A percentile compares a stretch with the other conserved stretches of the same genome.
Conservation (phyloP, 169 alveolate species). For the Cryptosporidium felis region DNA sequence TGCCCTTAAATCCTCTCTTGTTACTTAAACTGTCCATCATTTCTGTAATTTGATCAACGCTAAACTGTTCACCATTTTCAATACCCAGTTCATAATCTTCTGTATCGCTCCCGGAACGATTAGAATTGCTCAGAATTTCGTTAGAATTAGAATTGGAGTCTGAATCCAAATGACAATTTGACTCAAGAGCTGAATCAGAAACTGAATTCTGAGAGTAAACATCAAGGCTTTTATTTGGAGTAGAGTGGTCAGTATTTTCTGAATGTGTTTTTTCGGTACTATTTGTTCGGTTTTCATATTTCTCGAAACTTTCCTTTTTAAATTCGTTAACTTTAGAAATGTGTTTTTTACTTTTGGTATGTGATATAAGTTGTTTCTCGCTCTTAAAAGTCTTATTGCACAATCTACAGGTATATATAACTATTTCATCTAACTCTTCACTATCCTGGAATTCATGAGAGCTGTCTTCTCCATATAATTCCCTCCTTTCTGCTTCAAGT, state of each 20-base stretch:
- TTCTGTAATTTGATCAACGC: conserved; percentile 31
- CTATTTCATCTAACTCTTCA: background rate
- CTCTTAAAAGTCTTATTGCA: conserved; percentile 79
- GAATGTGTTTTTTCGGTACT: conserved; percentile 7
- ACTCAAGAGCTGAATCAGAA: no score
- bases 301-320: background rate
- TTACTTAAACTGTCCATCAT: conserved; percentile 29
- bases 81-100: no score
- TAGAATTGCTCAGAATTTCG: no score
- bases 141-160: no score
- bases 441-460: background rate
- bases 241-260: no score
- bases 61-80: background rate
- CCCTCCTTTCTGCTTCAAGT: conserved; percentile 54
- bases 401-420: conserved; percentile 75
- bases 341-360: conserved; percentile 78
- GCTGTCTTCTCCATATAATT: background rate
- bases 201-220: no score
- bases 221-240: no score
- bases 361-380: conserved; percentile 76
- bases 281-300: background rate
- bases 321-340: conserved; percentile 63
- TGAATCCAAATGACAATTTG: no score
- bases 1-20: no score
- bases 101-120: no score